phyloP scores from a whole-genome alignment of 2,329 filamentous ascomycete species.

The Aspergillus melleus region DNA sequence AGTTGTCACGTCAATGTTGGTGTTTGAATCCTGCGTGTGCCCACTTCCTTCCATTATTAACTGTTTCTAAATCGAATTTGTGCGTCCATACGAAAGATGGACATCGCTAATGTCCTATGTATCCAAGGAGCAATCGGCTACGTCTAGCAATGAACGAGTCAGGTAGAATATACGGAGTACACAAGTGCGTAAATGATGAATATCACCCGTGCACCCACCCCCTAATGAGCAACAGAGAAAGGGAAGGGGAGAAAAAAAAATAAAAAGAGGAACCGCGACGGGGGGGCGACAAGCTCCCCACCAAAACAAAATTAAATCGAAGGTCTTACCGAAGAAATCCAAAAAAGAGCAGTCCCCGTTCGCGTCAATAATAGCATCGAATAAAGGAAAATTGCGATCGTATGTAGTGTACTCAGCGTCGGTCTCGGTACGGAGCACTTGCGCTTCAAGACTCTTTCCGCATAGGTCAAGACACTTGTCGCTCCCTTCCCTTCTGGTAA shows the following conservation, averaged over 20 bases:
- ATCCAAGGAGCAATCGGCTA: background rate
- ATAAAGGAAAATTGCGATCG: slow-evolving; percentile 27
- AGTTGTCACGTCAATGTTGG: background rate
- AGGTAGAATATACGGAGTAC: too few relatives aligned
- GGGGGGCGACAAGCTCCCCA: too few relatives aligned
- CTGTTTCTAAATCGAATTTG: background rate
- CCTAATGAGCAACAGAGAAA: too few relatives aligned
- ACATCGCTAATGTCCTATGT: background rate
- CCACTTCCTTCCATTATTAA: background rate
- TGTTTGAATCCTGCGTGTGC: background rate
- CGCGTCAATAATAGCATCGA: background rate
- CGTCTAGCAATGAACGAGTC: too few relatives aligned
- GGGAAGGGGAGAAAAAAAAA: too few relatives aligned
- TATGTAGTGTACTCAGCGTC: background rate
- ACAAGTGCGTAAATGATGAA: background rate
- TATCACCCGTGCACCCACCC: background rate
- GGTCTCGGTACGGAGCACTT: too few relatives aligned
- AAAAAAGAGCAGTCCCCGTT: background rate
- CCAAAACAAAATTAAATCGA: too few relatives aligned
- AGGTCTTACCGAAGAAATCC: background rate
- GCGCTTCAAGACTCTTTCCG: slow-evolving; percentile 23
- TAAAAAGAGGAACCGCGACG: too few relatives aligned
- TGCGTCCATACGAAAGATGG: background rate
- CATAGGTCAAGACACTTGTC: slow-evolving; percentile 22
- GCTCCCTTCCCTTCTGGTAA: slow-evolving; percentile 25